These are phyloP conservation scores for Dryas integrifolia DNA, from an alignment of 331 rosid genomes.

Conservation along the genomic window DNA sequence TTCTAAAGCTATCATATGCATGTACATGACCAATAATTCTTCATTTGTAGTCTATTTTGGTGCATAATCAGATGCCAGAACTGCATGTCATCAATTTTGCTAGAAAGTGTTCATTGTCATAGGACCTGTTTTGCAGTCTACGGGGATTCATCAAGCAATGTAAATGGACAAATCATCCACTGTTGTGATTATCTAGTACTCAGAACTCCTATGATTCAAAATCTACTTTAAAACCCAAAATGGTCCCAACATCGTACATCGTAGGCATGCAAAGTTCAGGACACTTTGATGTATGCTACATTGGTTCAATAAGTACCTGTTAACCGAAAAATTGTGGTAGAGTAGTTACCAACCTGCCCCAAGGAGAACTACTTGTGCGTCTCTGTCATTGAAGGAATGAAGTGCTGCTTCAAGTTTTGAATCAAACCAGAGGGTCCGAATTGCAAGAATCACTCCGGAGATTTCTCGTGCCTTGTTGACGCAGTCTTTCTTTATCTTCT, in stretches of 20 bases:
- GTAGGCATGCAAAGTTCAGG: not conserved
- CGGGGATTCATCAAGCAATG: constrained; percentile 10
- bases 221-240: not conserved
- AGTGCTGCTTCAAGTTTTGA: constrained; percentile 62
- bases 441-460: constrained; percentile 91
- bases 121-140: not conserved
- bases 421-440: constrained; percentile 92
- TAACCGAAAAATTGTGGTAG: constrained; percentile 20
- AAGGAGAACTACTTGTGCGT: constrained; percentile 84
- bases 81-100: not conserved
- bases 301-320: constrained; percentile 10
- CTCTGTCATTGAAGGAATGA: constrained; percentile 45
- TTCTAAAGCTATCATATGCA: constrained; percentile 8
- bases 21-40: not conserved
- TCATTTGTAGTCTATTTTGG: not conserved
- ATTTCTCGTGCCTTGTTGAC: constrained; percentile 73
- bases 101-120: not conserved
- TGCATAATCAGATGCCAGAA: not conserved
- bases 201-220: not conserved
- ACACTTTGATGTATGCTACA: not conserved
- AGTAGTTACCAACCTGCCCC: constrained; percentile 71
- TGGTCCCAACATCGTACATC: not conserved
- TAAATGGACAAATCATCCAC: not conserved
- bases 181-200: constrained; percentile 1
- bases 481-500: constrained; percentile 75